Evolutionary conservation across 2,329 filamentous ascomycete species (phyloP).

Genomic region (Alternaria incomplexa): DNA sequence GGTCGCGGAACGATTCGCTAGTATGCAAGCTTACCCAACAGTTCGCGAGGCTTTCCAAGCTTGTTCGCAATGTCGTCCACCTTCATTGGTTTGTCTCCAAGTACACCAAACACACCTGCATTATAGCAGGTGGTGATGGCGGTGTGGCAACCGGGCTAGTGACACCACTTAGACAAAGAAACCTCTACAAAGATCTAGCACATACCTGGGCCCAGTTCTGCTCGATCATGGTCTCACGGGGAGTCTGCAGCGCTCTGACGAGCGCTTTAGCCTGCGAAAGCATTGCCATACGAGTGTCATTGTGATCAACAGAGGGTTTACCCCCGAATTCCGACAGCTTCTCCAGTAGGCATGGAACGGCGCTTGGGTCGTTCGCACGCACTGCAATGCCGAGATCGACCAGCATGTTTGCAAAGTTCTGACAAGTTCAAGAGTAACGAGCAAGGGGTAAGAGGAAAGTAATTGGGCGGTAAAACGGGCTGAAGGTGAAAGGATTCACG

Average conservation of each 20-base stretch:
- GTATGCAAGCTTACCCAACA: neutral
- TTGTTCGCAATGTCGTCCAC: neutral
- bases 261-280: neutral
- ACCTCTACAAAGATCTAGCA: neutral
- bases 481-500: neutral
- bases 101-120: neutral
- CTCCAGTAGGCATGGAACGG: neutral
- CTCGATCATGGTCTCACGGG: neutral
- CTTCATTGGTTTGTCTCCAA: neutral
- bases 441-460: neutral
- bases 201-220: slow-evolving; percentile 1
- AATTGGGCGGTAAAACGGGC: neutral
- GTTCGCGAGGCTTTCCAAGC: neutral
- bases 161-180: neutral
- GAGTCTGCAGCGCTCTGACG: neutral
- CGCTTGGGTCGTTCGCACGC: neutral
- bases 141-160: neutral
- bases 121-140: neutral
- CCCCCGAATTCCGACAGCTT: neutral
- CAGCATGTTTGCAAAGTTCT: neutral
- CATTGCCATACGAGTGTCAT: neutral
- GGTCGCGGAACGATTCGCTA: neutral
- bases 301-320: neutral
- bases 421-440: neutral
- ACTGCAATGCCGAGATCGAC: neutral